Percentiles rank a stretch among this genome's conserved stretches.
These are phyloP conservation scores for Ustilago loliicola DNA, from an alignment of 1,284 basidiomycete genomes.

Conservation along the genomic window DNA sequence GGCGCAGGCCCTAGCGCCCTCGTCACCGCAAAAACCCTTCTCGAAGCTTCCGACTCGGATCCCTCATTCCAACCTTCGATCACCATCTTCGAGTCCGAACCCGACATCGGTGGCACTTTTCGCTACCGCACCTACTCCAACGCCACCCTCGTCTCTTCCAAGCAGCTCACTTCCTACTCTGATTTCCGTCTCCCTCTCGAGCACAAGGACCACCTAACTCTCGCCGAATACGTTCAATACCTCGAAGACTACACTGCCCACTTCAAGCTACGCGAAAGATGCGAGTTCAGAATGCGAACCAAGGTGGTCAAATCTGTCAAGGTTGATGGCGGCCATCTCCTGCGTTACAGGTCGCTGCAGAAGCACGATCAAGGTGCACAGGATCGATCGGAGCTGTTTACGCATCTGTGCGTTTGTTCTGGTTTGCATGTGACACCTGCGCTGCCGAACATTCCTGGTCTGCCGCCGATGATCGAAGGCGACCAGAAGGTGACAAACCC, in stretches of 20 bases:
- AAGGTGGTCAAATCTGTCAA: conserved; percentile 46
- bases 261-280: conserved; percentile 72
- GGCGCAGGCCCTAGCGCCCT: conserved; percentile 75
- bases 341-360: conserved; percentile 24
- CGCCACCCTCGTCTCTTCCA: conserved; percentile 76
- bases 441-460: conserved; percentile 51
- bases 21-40: conserved; percentile 76
- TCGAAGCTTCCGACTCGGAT: conserved; percentile 44
- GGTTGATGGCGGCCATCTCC: conserved; percentile 40
- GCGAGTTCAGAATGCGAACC: conserved; percentile 47
- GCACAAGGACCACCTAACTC: conserved; percentile 76
- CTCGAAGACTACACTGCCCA: conserved; percentile 74
- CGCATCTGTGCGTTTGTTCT: conserved; percentile 57
- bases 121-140: conserved; percentile 72
- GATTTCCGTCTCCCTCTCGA: conserved; percentile 76
- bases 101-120: conserved; percentile 78
- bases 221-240: conserved; percentile 77
- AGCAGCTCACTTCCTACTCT: conserved; percentile 78
- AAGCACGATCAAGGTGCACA: neutral
- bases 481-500: conserved; percentile 38
- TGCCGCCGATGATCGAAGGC: conserved; percentile 42
- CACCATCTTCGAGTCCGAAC: conserved; percentile 74
- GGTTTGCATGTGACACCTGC: conserved; percentile 59
- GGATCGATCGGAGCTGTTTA: conserved; percentile 42
- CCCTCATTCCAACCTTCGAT: conserved; percentile 73